Evolutionary conservation across 352 stramenopile species (phyloP).

Genomic region (Pilasporangium apinafurcum): DNA sequence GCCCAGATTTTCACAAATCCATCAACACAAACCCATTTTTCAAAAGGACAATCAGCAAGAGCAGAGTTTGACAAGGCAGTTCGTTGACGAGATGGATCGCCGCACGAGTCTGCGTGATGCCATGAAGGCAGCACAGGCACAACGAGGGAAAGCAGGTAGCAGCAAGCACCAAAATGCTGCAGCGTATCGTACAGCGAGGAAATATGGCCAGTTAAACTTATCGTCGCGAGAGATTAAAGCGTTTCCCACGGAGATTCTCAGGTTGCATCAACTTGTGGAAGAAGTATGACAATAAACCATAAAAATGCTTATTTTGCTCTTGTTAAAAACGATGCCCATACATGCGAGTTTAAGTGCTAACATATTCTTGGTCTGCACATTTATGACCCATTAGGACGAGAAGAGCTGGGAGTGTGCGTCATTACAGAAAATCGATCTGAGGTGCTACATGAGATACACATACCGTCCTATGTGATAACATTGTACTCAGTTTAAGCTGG

Average conservation of each 20-base stretch:
- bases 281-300: slow-evolving; percentile 11
- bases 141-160: not conserved
- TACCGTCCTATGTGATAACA: not conserved
- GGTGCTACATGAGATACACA: slow-evolving; percentile 17
- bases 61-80: too few species aligned
- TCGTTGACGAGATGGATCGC: slow-evolving; percentile 26
- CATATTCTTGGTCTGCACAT: too few species aligned
- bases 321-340: not conserved
- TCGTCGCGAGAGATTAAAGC: slow-evolving; percentile 38
- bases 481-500: not conserved
- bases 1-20: too few species aligned
- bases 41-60: not conserved
- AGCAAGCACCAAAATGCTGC: slow-evolving; percentile 16
- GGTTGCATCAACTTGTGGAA: slow-evolving; percentile 53
- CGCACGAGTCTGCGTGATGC: slow-evolving; percentile 36
- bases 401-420: slow-evolving; percentile 63
- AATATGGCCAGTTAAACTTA: slow-evolving; percentile 55
- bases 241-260: slow-evolving; percentile 57
- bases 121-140: slow-evolving; percentile 17
- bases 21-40: not conserved
- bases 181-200: slow-evolving; percentile 44
- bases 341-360: too few species aligned
- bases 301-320: not conserved
- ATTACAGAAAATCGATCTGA: slow-evolving; percentile 69
- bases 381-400: too few species aligned